phyloP scores from a whole-genome alignment of 805 yeast species.

The Yarrowia deformans region DNA sequence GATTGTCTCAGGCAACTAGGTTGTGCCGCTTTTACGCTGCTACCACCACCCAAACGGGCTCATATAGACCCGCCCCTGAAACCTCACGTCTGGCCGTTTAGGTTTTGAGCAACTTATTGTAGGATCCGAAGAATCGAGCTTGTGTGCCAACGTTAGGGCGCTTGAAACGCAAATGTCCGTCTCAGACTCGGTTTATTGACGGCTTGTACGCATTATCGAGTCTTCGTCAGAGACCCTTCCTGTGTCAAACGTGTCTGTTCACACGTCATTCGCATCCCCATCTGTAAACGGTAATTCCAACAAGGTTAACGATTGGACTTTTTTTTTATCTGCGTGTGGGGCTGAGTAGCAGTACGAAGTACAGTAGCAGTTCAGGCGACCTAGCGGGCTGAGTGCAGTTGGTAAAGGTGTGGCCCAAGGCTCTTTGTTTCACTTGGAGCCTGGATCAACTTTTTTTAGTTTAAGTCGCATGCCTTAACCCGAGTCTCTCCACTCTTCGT shows the following conservation, averaged over 20 bases:
- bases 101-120: slow-evolving; percentile 22
- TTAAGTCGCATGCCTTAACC: not conserved
- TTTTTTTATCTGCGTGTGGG: not conserved
- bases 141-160: not conserved
- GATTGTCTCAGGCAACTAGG: not conserved
- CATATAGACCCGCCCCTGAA: not conserved
- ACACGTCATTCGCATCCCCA: slow-evolving; percentile 16
- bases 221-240: not conserved
- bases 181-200: not conserved
- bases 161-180: not conserved
- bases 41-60: not conserved
- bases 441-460: not conserved
- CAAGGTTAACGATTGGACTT: slow-evolving; percentile 18
- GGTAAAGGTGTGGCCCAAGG: no score
- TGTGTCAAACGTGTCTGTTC: no score
- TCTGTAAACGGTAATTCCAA: slow-evolving; percentile 21
- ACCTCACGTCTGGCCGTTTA: not conserved
- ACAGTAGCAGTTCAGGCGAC: not conserved
- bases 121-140: not conserved
- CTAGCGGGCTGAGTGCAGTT: not conserved
- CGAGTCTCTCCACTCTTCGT: not conserved
- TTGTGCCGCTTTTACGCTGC: not conserved
- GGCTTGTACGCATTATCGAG: not conserved
- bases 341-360: not conserved
- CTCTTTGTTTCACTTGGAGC: not conserved